Conservation (phyloP, 345 rosid genomes). For the Orychophragmus violaceus region DNA sequence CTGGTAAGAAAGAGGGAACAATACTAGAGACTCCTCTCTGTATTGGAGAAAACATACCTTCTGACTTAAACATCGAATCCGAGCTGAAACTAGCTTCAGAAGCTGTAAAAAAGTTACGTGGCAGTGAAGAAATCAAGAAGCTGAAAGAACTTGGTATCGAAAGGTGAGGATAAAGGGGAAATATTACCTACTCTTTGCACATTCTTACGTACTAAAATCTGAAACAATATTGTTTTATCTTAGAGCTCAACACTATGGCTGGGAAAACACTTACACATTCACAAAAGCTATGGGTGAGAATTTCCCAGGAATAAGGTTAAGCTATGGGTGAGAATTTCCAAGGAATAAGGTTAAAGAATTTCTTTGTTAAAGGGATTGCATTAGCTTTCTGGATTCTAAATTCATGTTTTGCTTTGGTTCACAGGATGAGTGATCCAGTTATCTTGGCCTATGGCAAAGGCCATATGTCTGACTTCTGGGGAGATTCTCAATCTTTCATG, state of each 20-base stretch:
- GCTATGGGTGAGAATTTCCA: constrained; percentile 83
- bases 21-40: constrained; percentile 27
- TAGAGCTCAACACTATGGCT: constrained; percentile 58
- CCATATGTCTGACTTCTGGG: constrained; percentile 27
- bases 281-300: constrained; percentile 90
- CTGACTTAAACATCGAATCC: constrained; percentile 27
- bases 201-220: neutral
- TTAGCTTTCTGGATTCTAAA: neutral
- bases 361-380: neutral
- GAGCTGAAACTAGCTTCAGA: constrained; percentile 38
- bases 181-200: neutral
- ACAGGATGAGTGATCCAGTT: constrained; percentile 37
- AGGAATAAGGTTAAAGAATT: constrained; percentile 36
- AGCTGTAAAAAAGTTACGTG: constrained; percentile 3
- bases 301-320: constrained; percentile 51
- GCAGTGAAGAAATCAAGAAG: constrained; percentile 14
- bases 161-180: constrained; percentile 26
- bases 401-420: neutral
- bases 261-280: constrained; percentile 82
- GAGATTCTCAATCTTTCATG: constrained; percentile 4
- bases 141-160: constrained; percentile 34
- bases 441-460: constrained; percentile 34
- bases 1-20: constrained; percentile 48
- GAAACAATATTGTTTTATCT: neutral
- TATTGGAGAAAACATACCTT: constrained; percentile 14